Evolutionary conservation across 345 rosid species (phyloP).

Genomic region (Lepidium africanum): DNA sequence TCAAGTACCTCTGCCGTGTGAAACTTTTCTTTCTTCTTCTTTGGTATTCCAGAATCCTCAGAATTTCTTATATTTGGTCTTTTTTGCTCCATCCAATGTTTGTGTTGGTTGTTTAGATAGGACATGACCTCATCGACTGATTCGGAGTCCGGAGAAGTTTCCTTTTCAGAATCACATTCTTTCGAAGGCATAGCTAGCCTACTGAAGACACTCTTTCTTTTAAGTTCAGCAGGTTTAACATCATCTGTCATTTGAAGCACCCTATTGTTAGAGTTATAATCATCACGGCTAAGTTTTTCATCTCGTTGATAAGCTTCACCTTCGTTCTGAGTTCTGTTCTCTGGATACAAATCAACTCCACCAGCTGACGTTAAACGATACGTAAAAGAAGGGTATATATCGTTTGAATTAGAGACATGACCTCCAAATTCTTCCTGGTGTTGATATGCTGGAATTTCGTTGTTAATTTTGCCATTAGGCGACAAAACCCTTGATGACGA

Average conservation of each 20-base stretch:
- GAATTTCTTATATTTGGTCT: not conserved
- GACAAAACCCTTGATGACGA: constrained; percentile 2
- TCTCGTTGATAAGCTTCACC: constrained; percentile 12
- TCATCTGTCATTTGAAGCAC: constrained; percentile 1
- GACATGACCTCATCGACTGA: constrained; percentile 50
- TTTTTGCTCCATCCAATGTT: constrained; percentile 27
- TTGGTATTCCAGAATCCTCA: not conserved
- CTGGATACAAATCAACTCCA: constrained; percentile 14
- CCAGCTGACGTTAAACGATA: not conserved
- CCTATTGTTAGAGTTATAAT: constrained; percentile 15
- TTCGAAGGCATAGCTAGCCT: constrained; percentile 36
- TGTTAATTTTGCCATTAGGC: not conserved
- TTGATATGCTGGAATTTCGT: constrained; percentile 8
- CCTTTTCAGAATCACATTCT: constrained; percentile 2
- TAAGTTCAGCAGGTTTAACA: constrained; percentile 2
- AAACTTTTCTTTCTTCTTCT: constrained; percentile 23
- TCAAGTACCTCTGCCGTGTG: constrained; percentile 10
- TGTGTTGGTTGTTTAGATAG: constrained; percentile 22
- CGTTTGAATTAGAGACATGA: not conserved
- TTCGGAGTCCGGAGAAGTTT: not conserved
- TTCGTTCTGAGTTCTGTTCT: constrained; percentile 6
- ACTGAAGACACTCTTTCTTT: constrained; percentile 38
- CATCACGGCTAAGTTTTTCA: constrained; percentile 15
- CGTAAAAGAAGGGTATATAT: constrained; percentile 21
- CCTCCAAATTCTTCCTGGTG: constrained; percentile 2